Base-by-base conservation (phyloP, 257 asterid genomes). In the Ocimum tenuiflorum region DNA sequence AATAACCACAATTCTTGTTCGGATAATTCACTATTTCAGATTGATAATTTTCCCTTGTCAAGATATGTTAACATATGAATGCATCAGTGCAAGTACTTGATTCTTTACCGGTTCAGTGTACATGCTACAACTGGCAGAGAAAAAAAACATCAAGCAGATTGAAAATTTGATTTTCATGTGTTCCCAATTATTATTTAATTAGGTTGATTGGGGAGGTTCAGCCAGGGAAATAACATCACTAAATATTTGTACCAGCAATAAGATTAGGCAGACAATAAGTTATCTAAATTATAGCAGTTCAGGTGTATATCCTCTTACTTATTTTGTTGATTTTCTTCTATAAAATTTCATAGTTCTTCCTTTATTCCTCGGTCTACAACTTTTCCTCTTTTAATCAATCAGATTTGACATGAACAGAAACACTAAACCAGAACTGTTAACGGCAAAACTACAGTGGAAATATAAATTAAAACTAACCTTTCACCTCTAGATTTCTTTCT, bases 401-500 rank as follows among this genome's bases (percentile, higher is more conserved):
- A 59, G 46, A 51, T 24, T 39, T 41, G 55, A 65, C 7, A 5
- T 48, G 22, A 49, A 8, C 18, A 45, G 49, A 56, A 47, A 8
- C 11, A 15, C 41, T 54, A 39, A 35, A 47, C 31, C 45, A 36
- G 60, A 22, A 45, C 23, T 8, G 27, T 39, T 15, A 33, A 19
- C 42, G 8, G 9, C 10, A 61, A 35, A 10, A 62, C 19, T 4
- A 20, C 41, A 17, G 49, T 60, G 60, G 54, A 45, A 20, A 67
- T 56, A 58, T 19, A 12, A 18, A 22, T 23, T 6, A n/a, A 36
- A 3, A 20, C 72, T 49, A 78, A 91, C 98, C 96, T 82, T 78
- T 88, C 97, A 38, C 79, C 85, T 48, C 78, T 74, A 67, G 55
- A 82, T 69, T 68, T 85, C 78, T 83, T 91, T 77, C 88, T 82